Evolutionary conservation across 2,329 filamentous ascomycete genomes (phyloP).

Genomic region (Penicillium sp.): DNA sequence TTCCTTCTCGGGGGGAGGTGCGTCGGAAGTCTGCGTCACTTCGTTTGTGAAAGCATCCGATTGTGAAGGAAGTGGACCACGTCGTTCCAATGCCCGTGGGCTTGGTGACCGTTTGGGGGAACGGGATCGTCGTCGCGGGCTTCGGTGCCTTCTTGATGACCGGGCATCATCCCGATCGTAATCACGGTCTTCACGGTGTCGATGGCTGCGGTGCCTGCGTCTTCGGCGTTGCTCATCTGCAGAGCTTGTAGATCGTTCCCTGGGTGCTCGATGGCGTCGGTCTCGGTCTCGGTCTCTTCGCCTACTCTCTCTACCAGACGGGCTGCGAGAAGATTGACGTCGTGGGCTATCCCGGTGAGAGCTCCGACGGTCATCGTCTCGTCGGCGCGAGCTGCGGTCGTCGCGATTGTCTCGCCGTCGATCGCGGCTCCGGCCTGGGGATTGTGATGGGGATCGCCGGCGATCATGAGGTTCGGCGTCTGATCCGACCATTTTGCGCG

Average conservation of each 20-base stretch:
- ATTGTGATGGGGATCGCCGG: constrained; percentile 23
- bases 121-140: constrained; percentile 25
- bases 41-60: constrained; percentile 44
- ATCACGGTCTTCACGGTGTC: constrained; percentile 28
- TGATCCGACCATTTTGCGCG: constrained; percentile 26
- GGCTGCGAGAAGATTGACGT: constrained; percentile 28
- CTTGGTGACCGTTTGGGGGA: constrained; percentile 31
- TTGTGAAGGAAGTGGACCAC: constrained; percentile 48
- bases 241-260: constrained; percentile 23
- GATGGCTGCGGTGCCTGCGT: constrained; percentile 28
- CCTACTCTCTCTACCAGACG: constrained; percentile 20
- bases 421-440: constrained; percentile 21
- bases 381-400: constrained; percentile 27
- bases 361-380: constrained; percentile 26
- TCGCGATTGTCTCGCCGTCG: constrained; percentile 24
- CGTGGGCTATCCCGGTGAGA: constrained; percentile 27
- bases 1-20: constrained; percentile 56
- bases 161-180: constrained; percentile 23
- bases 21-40: constrained; percentile 24
- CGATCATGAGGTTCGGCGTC: constrained; percentile 21
- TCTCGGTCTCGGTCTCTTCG: constrained; percentile 26
- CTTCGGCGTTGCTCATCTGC: constrained; percentile 27
- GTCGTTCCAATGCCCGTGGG: constrained; percentile 31
- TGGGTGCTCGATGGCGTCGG: constrained; percentile 22
- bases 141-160: constrained; percentile 24